A percentile compares a stretch with the other conserved stretches of the same genome.
These are phyloP conservation scores for Sphagnum contortum DNA, from an alignment of 225 moss, liverwort and hornwort species.

Conservation along the genomic window DNA sequence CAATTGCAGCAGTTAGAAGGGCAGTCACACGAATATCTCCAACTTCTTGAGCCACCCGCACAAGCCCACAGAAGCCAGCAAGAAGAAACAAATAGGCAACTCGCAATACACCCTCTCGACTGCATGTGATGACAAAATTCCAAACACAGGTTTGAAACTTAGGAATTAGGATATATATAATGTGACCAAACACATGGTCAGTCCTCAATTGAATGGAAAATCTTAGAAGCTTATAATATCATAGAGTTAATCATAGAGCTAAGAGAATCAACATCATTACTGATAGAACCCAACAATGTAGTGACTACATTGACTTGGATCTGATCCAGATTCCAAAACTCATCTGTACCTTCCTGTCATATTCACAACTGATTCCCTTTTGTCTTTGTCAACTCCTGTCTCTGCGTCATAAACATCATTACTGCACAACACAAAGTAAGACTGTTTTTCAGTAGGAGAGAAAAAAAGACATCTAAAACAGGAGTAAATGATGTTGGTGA, in stretches of 20 bases:
- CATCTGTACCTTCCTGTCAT: slow-evolving; percentile 73
- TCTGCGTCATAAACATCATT: slow-evolving; percentile 86
- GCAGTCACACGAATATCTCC: slow-evolving; percentile 64
- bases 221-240: too few species aligned
- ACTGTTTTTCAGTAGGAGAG: too few species aligned
- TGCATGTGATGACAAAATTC: slow-evolving; percentile 14
- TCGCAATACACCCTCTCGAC: slow-evolving; percentile 55
- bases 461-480: too few species aligned
- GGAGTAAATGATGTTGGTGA: background rate
- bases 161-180: too few species aligned
- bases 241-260: too few species aligned
- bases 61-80: slow-evolving; percentile 48
- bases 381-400: slow-evolving; percentile 78
- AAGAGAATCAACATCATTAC: too few species aligned
- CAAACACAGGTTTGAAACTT: too few species aligned
- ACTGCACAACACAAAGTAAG: slow-evolving; percentile 26
- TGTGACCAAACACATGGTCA: too few species aligned
- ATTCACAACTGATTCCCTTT: slow-evolving; percentile 85
- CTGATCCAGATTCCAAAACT: too few species aligned
- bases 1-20: slow-evolving; percentile 52
- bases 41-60: slow-evolving; percentile 53
- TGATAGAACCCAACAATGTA: too few species aligned
- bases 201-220: too few species aligned
- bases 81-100: slow-evolving; percentile 52
- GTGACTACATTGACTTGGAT: too few species aligned